Percentiles rank a stretch among this genome's conserved stretches.
Conservation (phyloP, 2,329 filamentous ascomycete genomes). For the Malbranchea cinnamomea region DNA sequence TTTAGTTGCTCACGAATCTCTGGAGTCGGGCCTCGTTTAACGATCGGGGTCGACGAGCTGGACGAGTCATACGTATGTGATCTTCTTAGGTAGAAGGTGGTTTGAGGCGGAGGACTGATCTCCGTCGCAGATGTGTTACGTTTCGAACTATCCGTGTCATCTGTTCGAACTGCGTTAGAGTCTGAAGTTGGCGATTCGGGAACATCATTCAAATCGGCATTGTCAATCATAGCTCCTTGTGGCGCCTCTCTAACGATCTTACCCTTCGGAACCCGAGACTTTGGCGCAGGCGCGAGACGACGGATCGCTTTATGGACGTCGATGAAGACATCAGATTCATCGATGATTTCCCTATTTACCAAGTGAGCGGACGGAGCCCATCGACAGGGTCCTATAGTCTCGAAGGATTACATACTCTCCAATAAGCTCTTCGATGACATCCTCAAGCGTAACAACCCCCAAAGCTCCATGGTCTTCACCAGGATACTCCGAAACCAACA, state of each 20-base stretch:
- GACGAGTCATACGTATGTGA: conserved; percentile 17
- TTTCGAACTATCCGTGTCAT: conserved; percentile 12
- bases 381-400: neutral
- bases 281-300: conserved; percentile 70
- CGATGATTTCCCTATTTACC: conserved; percentile 70
- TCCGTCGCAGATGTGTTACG: conserved; percentile 18
- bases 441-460: conserved; percentile 89
- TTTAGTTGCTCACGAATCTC: conserved; percentile 46
- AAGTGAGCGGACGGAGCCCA: conserved; percentile 3
- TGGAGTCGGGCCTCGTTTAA: conserved; percentile 37
- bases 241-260: conserved; percentile 36
- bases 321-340: conserved; percentile 95
- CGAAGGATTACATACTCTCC: conserved; percentile 58
- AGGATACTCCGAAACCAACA: conserved; percentile 78
- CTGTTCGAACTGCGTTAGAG: conserved; percentile 11
- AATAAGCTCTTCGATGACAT: conserved; percentile 96
- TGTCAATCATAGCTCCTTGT: conserved; percentile 17
- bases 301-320: conserved; percentile 97
- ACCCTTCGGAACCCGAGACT: conserved; percentile 49
- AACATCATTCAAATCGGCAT: conserved; percentile 29
- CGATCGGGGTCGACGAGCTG: conserved; percentile 18
- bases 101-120: conserved; percentile 21
- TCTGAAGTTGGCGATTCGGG: conserved; percentile 25
- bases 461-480: conserved; percentile 83
- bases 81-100: conserved; percentile 25